Base-by-base conservation (phyloP, 352 stramenopile genomes). In the Phytophthora macrochlamydospora region DNA sequence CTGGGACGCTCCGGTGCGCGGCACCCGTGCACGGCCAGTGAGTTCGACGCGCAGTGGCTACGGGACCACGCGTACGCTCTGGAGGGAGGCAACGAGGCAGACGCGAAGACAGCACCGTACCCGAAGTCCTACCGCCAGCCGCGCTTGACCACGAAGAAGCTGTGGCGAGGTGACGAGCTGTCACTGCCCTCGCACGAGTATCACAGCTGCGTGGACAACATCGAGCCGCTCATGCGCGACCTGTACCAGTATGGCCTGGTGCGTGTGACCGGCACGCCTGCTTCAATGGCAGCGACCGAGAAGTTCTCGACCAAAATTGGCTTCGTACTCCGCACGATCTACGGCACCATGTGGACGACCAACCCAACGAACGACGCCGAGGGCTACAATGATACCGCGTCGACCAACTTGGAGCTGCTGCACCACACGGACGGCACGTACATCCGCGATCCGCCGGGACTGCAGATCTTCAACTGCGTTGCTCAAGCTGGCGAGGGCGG, bases 381-480 rank as follows among this genome's bases (percentile, higher is more conserved):
- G 55, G 59, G 62, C 49, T 94, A 95, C 74, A 97, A 97, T 53
- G 89, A 97, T 78, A 97, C 89, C 30, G 89, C 89, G 43, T 93
- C 85, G 7, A 95, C 87, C 4, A 95, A 97, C 62, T 52, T 92
- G 14, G 89, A 91, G 70, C 73, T 97, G 58, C 71, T 91, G 56
- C 83, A 86, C 46, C 89, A 97, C 83, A 97, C 89, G 32, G 89
- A 97, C 65, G 85, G 85, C 71, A 95, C 85, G 64, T 97, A 97
- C 75, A 91, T 95, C 54, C 82, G 84, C 57, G 86, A 94, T 37
- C 85, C 88, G 9, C 86, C 89, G n/a, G 89, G 89, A 9, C 69
- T 97, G 38, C 89, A 97, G 69, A 93, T 97, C 64, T 97, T 97
- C 73, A 97, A 97, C 72, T 97, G 89, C 65, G 74, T 90, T 0